Evolutionary conservation across 805 yeast species (phyloP), one percentile per base, ranked within the genome.

Genomic region (Ogataea degrootiae): DNA sequence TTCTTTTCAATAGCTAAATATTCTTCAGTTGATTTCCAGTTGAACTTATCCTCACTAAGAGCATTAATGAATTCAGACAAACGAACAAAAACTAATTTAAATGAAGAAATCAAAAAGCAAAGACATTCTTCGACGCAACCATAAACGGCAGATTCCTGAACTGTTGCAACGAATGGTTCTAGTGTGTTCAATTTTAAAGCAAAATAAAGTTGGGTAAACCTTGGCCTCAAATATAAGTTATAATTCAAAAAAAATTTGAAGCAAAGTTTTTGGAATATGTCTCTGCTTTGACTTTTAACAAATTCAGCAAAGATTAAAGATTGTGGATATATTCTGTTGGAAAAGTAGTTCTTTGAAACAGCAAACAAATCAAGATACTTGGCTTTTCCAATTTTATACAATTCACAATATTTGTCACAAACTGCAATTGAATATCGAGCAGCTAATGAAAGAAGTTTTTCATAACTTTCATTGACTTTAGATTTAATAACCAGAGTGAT

Each of bases 1-100:
- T 66, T 67, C 36, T 45, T 51, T 50, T 68, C 68, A 19, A 66
- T 49, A 14, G 55, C 43, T 51, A 54, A 54, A 42, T 59, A 64
- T 35, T 56, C 57, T n/a, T 57, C 56, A 21, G 64, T 55, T 16
- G 54, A 50, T 39, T 56, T 62, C 47, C 57, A 57, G 29, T 51
- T 55, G 22, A 54, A 36, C 22, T 53, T 57, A 23, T 57, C 60
- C 8, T 52, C 46, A 36, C 53, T 51, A 23, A 55, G 55, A 15
- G 57, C 57, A 15, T 26, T 23, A 12, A 47, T 22, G 16, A 48
- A 53, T 19, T 54, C 54, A 3, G 42, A 26, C 14, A 58, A 39
- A 4, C 45, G 51, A 7, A 14, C 5, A 26, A 46, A 44, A 14
- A 51, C 31, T 11, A 26, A n/a, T n/a, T 42, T 45, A 8, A 42